phyloP scores from a whole-genome alignment of 257 asterid genomes.

The Handroanthus guayacan region DNA sequence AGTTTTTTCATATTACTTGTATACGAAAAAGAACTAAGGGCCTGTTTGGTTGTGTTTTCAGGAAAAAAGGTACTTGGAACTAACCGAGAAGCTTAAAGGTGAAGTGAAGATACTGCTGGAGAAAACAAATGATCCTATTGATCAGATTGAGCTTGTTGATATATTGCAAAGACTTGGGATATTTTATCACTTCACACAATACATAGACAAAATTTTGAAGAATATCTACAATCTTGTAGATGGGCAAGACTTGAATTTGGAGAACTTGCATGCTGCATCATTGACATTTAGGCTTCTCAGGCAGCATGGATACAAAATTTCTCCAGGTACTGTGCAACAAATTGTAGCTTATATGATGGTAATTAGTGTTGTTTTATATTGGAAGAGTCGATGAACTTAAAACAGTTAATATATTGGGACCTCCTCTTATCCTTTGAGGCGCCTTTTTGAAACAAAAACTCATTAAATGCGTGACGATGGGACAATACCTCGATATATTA shows the following conservation, averaged over 20 bases:
- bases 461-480: too few relatives aligned
- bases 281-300: constrained; percentile 44
- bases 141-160: constrained; percentile 46
- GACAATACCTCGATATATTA: too few relatives aligned
- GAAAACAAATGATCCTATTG: constrained; percentile 13
- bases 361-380: too few relatives aligned
- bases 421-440: too few relatives aligned
- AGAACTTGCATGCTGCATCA: constrained; percentile 34
- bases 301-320: constrained; percentile 39
- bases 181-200: constrained; percentile 43
- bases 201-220: constrained; percentile 29
- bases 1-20: too few relatives aligned
- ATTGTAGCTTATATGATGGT: not conserved
- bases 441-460: too few relatives aligned
- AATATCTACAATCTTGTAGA: not conserved
- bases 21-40: not conserved
- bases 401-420: too few relatives aligned
- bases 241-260: not conserved
- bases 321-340: constrained; percentile 35
- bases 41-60: not conserved
- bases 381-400: too few relatives aligned
- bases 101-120: constrained; percentile 28
- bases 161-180: constrained; percentile 50
- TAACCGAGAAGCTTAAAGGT: constrained; percentile 34
- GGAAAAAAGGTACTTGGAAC: constrained; percentile 19